These are phyloP conservation scores for Hanseniaspora guilliermondii DNA, from an alignment of 805 yeast species.

Conservation along the genomic window DNA sequence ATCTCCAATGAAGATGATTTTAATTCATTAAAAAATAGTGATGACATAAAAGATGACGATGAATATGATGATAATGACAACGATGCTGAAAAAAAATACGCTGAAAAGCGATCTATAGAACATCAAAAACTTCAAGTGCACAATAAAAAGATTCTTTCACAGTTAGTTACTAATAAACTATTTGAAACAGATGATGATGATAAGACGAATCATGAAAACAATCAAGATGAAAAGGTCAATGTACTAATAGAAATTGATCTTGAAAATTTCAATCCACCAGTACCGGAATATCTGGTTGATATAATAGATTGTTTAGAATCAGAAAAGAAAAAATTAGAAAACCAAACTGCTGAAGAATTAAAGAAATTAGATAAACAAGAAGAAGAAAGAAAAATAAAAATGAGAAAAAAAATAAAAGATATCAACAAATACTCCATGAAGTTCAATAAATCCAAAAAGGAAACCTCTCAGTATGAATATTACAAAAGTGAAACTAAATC, in stretches of 20 bases:
- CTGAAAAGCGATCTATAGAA: constrained; percentile 1
- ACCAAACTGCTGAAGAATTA: neutral
- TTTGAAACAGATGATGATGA: neutral
- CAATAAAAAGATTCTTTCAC: neutral
- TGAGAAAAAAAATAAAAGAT: constrained; percentile 3
- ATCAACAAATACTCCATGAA: constrained; percentile 10
- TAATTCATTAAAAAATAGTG: constrained; percentile 8
- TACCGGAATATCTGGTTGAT: constrained; percentile 8
- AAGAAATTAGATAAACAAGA: constrained; percentile 1
- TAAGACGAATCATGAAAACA: neutral
- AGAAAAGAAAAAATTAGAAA: neutral
- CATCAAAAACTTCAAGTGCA: constrained; percentile 1
- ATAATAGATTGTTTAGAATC: constrained; percentile 1
- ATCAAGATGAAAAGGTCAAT: neutral
- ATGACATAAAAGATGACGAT: constrained; percentile 2
- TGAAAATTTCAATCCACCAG: constrained; percentile 11
- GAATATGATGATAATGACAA: neutral
- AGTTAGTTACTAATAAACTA: neutral
- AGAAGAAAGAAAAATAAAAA: neutral
- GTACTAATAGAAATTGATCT: constrained; percentile 11
- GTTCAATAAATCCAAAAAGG: constrained; percentile 17
- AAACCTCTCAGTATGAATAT: constrained; percentile 26
- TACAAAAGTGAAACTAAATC: constrained; percentile 27
- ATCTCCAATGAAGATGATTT: neutral
- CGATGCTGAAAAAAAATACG: neutral